Evolutionary conservation across 257 asterid genomes (phyloP), one percentile per base, ranked within the genome.

Genomic region (Solanum okadae): DNA sequence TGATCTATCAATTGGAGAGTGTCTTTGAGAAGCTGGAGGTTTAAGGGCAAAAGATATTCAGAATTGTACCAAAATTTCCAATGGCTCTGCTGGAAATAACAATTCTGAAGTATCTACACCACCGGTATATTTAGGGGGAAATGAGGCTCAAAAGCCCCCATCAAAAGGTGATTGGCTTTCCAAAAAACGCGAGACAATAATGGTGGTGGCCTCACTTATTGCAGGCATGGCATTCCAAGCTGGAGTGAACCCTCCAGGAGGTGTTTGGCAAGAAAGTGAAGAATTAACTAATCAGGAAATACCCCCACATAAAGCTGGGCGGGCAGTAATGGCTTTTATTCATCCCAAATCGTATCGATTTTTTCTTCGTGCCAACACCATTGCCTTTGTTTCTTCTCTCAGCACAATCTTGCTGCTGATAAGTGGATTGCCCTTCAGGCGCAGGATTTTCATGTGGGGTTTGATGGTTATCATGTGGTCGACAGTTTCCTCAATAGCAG

Each of bases 141-240:
- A 85, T 14, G 18, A 44, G 34, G 10, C 12, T 16, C 63, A 52
- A 52, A 52, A 52, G 23, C 23, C 10, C 44, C 83, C 71, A 42
- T 65, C 61, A 29, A 40, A 75, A 13, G 87, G 33, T 13, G 92
- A 90, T 18, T 90, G 94, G 94, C 75, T 91, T 1, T 90, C 90
- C n/a, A 88, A 84, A 22, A 86, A 90, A 88, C 38, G 87, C 27
- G 91, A 90, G 11, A 92, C 91, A 16, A 40, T 92, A 52, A 92
- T 92, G 94, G 87, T 92, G 5, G 94, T 91, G 10, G 94, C 93
- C 1, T 90, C 92, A 16, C 91, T 92, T 0, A 88, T 91, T 25
- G 92, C 94, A 23, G 87, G 90, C 8, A 91, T 90, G 93, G 91
- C 93, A 12, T 92, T 91, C 31, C 92, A 92, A 49, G 92, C 90